Evolutionary conservation across 768 basidiomycete genomes (phyloP).

Genomic region (Fibroporia radiculosa): DNA sequence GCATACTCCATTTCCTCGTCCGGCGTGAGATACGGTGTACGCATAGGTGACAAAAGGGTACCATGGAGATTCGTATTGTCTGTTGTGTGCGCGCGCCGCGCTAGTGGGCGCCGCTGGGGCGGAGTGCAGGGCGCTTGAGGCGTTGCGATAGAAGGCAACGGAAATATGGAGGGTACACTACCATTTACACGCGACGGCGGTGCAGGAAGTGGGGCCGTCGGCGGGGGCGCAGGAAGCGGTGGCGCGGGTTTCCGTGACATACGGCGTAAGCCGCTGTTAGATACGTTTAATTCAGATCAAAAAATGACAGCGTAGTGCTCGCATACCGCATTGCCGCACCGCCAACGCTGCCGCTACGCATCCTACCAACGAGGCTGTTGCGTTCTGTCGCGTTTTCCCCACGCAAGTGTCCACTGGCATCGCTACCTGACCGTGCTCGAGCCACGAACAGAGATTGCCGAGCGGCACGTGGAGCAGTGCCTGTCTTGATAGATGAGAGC

Average conservation of each 20-base stretch:
- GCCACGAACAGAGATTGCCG: slow-evolving; percentile 36
- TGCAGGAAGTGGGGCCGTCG: slow-evolving; percentile 14
- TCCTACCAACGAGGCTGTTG: slow-evolving; percentile 38
- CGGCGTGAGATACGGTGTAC: slow-evolving; percentile 2
- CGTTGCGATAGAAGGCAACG: slow-evolving; percentile 6
- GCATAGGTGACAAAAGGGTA: slow-evolving; percentile 4
- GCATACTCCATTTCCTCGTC: slow-evolving; percentile 10
- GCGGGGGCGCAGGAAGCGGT: slow-evolving; percentile 13
- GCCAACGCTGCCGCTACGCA: slow-evolving; percentile 50
- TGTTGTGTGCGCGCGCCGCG: slow-evolving; percentile 13
- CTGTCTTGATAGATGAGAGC: slow-evolving; percentile 49
- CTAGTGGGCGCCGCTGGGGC: slow-evolving; percentile 10
- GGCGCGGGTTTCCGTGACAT: slow-evolving; percentile 9
- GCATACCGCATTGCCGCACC: slow-evolving; percentile 23
- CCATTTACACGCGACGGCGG: slow-evolving; percentile 2
- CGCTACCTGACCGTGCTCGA: slow-evolving; percentile 40
- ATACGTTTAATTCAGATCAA: background rate
- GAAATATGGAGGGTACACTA: background rate
- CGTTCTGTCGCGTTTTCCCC: slow-evolving; percentile 26
- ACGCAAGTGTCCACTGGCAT: slow-evolving; percentile 20
- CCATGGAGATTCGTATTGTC: slow-evolving; percentile 11
- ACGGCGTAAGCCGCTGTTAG: slow-evolving; percentile 4
- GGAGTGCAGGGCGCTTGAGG: slow-evolving; percentile 4
- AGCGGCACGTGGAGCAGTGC: slow-evolving; percentile 38
- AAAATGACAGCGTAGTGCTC: background rate